A percentile compares a stretch with the other conserved stretches of the same genome.
Evolutionary conservation across 108 stramenopile genomes (phyloP).

Genomic region (Discostella pseudostelligera): DNA sequence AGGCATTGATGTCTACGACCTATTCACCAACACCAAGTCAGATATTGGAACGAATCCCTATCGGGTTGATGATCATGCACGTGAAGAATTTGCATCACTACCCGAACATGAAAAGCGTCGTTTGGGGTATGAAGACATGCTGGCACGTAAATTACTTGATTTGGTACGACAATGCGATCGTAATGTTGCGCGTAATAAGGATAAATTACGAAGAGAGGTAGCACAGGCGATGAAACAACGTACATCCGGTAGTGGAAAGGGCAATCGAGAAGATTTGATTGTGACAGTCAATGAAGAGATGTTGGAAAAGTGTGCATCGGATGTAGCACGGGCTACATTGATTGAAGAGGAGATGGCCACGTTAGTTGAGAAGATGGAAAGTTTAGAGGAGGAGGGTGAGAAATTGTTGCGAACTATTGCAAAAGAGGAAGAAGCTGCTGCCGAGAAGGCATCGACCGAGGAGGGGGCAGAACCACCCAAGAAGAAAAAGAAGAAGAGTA

Average conservation of each 20-base stretch:
- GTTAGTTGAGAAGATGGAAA: slow-evolving; percentile 31
- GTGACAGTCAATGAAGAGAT: slow-evolving; percentile 44
- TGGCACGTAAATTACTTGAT: slow-evolving; percentile 73
- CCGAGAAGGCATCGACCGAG: slow-evolving; percentile 11
- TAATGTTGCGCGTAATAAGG: slow-evolving; percentile 71
- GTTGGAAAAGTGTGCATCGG: slow-evolving; percentile 55
- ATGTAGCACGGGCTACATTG: slow-evolving; percentile 55
- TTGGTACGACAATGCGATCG: slow-evolving; percentile 79
- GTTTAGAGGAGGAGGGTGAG: slow-evolving; percentile 46
- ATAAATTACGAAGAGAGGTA: slow-evolving; percentile 77
- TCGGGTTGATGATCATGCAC: slow-evolving; percentile 64
- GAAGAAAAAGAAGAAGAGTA: slow-evolving; percentile 39
- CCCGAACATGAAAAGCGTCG: slow-evolving; percentile 77
- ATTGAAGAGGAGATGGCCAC: slow-evolving; percentile 59
- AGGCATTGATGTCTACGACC: slow-evolving; percentile 82
- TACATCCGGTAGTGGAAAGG: slow-evolving; percentile 39
- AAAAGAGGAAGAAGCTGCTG: slow-evolving; percentile 24
- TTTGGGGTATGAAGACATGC: slow-evolving; percentile 69
- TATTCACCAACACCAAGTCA: slow-evolving; percentile 88
- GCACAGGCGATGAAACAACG: slow-evolving; percentile 56
- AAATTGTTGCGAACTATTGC: slow-evolving; percentile 28
- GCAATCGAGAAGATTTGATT: slow-evolving; percentile 54
- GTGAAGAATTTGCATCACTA: slow-evolving; percentile 60
- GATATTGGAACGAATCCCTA: slow-evolving; percentile 78
- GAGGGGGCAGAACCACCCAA: too few relatives aligned